Conservation (phyloP, 179 eudicot genomes). For the Actinidia arguta region DNA sequence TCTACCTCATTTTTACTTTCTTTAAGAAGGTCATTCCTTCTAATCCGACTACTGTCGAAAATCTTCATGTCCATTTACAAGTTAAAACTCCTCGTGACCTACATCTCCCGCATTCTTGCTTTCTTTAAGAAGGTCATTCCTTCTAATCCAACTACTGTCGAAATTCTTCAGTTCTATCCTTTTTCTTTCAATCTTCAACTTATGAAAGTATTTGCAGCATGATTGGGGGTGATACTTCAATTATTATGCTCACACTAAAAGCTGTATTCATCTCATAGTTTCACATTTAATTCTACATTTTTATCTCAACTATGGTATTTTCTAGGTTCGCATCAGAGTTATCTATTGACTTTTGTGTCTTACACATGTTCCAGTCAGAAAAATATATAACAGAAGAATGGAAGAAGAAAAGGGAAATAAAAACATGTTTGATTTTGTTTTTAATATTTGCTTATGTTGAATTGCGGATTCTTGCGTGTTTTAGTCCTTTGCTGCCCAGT, state of each 20-base stretch:
- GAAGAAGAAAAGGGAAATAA: neutral
- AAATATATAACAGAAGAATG: neutral
- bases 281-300: too few species aligned
- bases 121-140: too few species aligned
- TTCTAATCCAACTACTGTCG: too few species aligned
- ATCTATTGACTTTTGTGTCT: neutral
- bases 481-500: conserved; percentile 71
- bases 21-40: too few species aligned
- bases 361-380: neutral
- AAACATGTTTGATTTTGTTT: neutral
- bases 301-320: neutral
- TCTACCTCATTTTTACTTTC: too few species aligned
- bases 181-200: too few species aligned
- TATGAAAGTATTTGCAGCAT: neutral
- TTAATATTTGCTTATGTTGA: neutral
- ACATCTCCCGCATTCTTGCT: too few species aligned
- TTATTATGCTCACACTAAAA: too few species aligned
- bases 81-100: neutral
- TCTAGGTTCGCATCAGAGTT: neutral
- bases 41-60: too few species aligned
- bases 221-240: neutral
- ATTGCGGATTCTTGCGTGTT: conserved; percentile 89
- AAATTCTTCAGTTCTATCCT: conserved; percentile 17
- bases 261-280: neutral
- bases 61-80: conserved; percentile 13